Conservation (phyloP, 306 rosid species). For the Ziziphus jujuba region DNA sequence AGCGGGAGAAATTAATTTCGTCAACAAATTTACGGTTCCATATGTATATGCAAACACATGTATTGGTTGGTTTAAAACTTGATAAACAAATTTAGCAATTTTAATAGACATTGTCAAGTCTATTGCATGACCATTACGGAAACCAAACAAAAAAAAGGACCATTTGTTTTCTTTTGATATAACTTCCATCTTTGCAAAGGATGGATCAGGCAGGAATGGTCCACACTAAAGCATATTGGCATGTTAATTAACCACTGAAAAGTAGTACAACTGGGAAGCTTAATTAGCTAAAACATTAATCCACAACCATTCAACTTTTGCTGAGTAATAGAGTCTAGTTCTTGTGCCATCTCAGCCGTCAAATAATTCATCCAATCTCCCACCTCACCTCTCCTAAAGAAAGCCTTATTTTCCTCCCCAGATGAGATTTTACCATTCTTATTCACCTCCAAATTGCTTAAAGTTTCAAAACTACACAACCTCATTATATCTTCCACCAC, state of each 20-base stretch:
- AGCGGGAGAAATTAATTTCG: no score
- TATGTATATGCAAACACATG: no score
- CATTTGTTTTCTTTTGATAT: no score
- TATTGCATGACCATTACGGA: no score
- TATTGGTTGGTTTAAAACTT: no score
- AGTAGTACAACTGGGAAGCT: background rate
- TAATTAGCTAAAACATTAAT: background rate
- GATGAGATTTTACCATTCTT: conserved; percentile 22
- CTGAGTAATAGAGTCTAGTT: conserved; percentile 1
- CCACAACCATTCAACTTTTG: conserved; percentile 19
- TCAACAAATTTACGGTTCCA: no score
- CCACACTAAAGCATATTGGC: background rate
- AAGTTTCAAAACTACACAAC: conserved; percentile 37
- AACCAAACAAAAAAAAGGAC: no score
- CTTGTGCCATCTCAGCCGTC: conserved; percentile 16
- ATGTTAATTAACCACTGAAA: no score
- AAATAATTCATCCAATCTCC: conserved; percentile 37
- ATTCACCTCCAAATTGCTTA: conserved; percentile 39
- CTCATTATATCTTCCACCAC: conserved; percentile 19
- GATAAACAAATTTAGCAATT: no score
- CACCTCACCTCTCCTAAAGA: conserved; percentile 31
- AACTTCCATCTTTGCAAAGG: no score
- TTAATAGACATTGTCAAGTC: no score
- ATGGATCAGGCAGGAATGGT: no score
- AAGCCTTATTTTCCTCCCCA: conserved; percentile 21